These are phyloP conservation scores for Thelonectria discophora DNA, from an alignment of 2,329 filamentous ascomycete species.

Conservation along the genomic window DNA sequence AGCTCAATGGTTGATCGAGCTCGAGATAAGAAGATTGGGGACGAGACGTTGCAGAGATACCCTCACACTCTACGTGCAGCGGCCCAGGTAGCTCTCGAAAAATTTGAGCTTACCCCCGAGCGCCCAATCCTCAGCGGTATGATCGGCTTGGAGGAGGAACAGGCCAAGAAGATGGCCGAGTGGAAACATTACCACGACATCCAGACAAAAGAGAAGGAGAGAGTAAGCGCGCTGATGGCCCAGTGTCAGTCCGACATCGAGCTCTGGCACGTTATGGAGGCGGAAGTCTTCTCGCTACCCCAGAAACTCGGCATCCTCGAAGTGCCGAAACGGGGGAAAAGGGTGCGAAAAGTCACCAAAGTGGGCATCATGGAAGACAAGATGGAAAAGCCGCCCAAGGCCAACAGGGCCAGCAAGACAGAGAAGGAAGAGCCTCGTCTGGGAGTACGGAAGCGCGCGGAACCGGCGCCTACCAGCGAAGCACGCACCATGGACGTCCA, in stretches of 20 bases:
- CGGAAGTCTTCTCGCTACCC: constrained; percentile 71
- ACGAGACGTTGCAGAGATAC: constrained; percentile 50
- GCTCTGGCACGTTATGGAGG: constrained; percentile 73
- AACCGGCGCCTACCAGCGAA: constrained; percentile 44
- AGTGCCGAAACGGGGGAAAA: constrained; percentile 20
- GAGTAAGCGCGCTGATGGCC: constrained; percentile 64
- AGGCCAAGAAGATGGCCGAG: constrained; percentile 48
- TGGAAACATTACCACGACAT: constrained; percentile 47
- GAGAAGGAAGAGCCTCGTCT: background rate
- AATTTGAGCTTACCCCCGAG: constrained; percentile 48
- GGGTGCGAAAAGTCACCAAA: constrained; percentile 25
- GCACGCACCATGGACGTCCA: constrained; percentile 59
- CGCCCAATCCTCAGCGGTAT: constrained; percentile 38
- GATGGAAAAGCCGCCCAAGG: no score
- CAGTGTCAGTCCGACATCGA: constrained; percentile 67
- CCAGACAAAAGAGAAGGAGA: constrained; percentile 56
- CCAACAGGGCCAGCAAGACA: background rate
- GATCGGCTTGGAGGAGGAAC: constrained; percentile 44
- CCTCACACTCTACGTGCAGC: constrained; percentile 51
- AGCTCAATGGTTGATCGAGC: constrained; percentile 48
- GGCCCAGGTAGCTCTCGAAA: constrained; percentile 50
- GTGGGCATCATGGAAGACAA: constrained; percentile 18
- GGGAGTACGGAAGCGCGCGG: constrained; percentile 31
- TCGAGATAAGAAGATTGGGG: constrained; percentile 45
- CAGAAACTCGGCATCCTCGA: constrained; percentile 62